Evolutionary conservation across 2,329 filamentous ascomycete genomes (phyloP).

Genomic region (Ophiostoma sp.): DNA sequence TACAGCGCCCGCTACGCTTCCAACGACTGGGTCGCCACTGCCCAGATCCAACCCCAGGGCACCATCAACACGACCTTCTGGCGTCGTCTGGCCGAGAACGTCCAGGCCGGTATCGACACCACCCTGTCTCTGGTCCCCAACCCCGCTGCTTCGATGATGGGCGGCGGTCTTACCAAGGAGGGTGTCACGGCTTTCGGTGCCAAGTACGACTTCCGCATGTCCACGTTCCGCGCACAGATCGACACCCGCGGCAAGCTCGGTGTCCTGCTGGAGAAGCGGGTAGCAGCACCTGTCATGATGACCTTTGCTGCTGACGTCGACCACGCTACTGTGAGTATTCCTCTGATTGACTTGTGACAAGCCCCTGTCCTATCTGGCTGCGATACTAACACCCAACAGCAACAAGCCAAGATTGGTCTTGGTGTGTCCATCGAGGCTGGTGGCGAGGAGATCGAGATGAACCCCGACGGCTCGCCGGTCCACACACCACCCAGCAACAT

Average conservation of each 20-base stretch:
- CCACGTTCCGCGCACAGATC: conserved; percentile 90
- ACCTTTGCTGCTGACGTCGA: conserved; percentile 96
- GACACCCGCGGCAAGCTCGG: conserved; percentile 92
- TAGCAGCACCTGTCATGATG: conserved; percentile 85
- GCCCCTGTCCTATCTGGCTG: too few species aligned
- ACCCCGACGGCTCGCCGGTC: conserved; percentile 59
- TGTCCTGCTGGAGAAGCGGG: conserved; percentile 89
- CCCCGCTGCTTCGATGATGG: conserved; percentile 52
- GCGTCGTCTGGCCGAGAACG: conserved; percentile 85
- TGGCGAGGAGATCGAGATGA: conserved; percentile 79
- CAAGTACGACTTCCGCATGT: conserved; percentile 97
- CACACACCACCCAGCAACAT: conserved; percentile 52
- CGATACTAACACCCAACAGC: conserved; percentile 49
- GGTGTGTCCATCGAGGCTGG: conserved; percentile 86
- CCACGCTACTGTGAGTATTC: conserved; percentile 62
- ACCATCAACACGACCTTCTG: conserved; percentile 89
- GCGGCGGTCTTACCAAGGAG: conserved; percentile 77
- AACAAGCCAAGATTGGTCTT: conserved; percentile 89
- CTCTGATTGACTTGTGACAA: background rate
- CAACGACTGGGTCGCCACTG: conserved; percentile 85
- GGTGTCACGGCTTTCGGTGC: conserved; percentile 86
- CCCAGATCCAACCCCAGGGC: conserved; percentile 82
- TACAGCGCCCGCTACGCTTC: conserved; percentile 91
- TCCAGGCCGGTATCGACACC: conserved; percentile 93
- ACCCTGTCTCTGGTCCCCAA: conserved; percentile 74